Evolutionary conservation across 768 basidiomycete species (phyloP), one percentile per base, ranked within the genome.

Genomic region (Podaxis mareebaensis): DNA sequence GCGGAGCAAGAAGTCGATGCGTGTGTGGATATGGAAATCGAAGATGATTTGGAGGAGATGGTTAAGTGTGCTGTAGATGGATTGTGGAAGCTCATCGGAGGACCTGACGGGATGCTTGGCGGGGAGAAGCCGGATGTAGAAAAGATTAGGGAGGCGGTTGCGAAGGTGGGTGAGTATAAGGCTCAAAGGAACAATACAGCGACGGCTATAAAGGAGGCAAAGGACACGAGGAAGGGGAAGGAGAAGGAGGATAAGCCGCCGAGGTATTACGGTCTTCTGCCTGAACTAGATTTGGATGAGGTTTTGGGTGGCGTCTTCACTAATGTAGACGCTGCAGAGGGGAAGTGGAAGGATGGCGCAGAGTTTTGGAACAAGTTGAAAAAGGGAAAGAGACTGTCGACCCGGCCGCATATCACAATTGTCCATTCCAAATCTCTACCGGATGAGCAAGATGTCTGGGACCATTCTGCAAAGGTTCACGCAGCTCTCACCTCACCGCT

Each of bases 321-420:
- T 12, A 64, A 66, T 13, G 72, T 68, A 3, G 73, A 66, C 17
- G 80, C 74, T 33, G 69, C 74, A 28, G 62, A 69, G 30, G 53
- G 39, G 26, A 44, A 54, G 48, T 48, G 46, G 40, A 42, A 60
- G 66, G 1, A 76, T 76, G 12, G 75, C 68, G 60, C 58, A 10
- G 51, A 62, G 4, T 81, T 92, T 63, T 91, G 86, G 82, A 67
- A 72, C 0, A 55, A 67, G 7, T 70, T 96, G 33, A 77, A 81
- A 60, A 46, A 55, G 8, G 73, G 74, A 0, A 70, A 77, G 4
- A 79, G 91, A 26, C 73, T 96, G 13, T 71, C 83, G 15, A 67
- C 73, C 44, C 76, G 82, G 3, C 94, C 96, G 1, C 97, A 99
- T 75, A 81, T 97, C 61, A 99, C 96, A 1, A 77, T 99, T 64